phyloP scores from a whole-genome alignment of 345 rosid genomes.

The Euphorbia peplus region DNA sequence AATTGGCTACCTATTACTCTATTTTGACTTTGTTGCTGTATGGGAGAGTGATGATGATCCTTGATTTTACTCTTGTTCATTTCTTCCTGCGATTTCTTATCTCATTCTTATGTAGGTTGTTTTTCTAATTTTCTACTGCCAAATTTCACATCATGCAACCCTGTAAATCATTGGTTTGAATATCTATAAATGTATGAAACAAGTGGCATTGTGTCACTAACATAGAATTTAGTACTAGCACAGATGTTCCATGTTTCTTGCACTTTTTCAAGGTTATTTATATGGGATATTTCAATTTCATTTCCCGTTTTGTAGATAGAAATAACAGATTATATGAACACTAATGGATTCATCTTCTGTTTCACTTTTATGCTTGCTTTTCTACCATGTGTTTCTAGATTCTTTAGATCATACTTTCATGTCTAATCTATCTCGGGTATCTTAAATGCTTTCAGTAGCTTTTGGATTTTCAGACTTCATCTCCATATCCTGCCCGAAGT shows the following conservation, averaged over 20 bases:
- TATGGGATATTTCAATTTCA: background rate
- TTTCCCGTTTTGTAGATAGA: background rate
- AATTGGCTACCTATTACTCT: no score
- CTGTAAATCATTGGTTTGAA: background rate
- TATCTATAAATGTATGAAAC: background rate
- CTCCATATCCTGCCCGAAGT: background rate
- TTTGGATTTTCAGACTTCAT: background rate
- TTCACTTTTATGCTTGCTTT: background rate
- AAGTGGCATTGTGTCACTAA: background rate
- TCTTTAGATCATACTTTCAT: background rate
- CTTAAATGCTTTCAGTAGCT: no score
- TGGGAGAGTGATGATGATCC: no score
- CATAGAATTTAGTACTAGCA: background rate
- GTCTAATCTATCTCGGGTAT: background rate
- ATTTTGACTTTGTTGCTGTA: no score
- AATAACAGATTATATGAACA: background rate
- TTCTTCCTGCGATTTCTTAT: no score
- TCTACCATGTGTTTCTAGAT: background rate
- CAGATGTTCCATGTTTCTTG: background rate
- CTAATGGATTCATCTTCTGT: background rate
- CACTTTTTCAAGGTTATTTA: background rate
- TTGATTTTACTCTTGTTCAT: no score
- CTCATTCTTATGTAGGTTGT: background rate
- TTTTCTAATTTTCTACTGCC: background rate
- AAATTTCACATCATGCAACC: background rate